Base-by-base conservation (phyloP, 192 early-diverging fungal species). In the Linnemannia hyalina region DNA sequence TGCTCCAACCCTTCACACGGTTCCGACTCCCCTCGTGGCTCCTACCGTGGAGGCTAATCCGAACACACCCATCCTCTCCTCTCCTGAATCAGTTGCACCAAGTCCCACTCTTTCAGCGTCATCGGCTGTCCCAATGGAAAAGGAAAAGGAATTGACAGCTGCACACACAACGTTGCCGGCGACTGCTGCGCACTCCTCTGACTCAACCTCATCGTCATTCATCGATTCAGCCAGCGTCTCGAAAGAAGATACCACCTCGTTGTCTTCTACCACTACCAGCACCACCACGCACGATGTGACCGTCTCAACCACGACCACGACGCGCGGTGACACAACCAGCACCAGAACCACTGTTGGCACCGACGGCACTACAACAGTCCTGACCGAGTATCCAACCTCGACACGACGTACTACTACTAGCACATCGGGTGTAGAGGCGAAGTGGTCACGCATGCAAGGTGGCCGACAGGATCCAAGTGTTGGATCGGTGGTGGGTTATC, bases 301-400 rank as follows among this genome's bases (percentile, higher is more conserved):
- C 9, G 76, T 86, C 8, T 86, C 84, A 23, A 75, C 84, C 20
- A 81, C 76, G 35, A 81, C 80, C 0, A 86, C 84, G 7, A 86
- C 78, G 10, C 68, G 70, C 16, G 84, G 78, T 13, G 26, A 68
- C 7, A 69, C 72, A 2, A 78, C 76, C 20, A 72, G 46, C 18
- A 86, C 72, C 8, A 81, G 71, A 32, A 86, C 84, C 44, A 81
- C 72, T 22, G 76, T 81, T 6, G 84, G 84, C 0, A 10, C 41
- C 0, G 84, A 86, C 22, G 75, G 84, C 1, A 86, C 76, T 3
- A 81, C 80, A 6, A 86, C 84, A 13, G 76, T 78, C 8, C 20
- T 86, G 68, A 86, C 84, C 1, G 54, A 78, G 72, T 81, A 78
- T 40, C 79, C 84, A 11, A 69, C 80, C 11, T 76, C 79, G 15